Percentiles rank a stretch among this genome's conserved stretches.
phyloP scores from a whole-genome alignment of 768 basidiomycete genomes.

The Boletus pseudopeckii region DNA sequence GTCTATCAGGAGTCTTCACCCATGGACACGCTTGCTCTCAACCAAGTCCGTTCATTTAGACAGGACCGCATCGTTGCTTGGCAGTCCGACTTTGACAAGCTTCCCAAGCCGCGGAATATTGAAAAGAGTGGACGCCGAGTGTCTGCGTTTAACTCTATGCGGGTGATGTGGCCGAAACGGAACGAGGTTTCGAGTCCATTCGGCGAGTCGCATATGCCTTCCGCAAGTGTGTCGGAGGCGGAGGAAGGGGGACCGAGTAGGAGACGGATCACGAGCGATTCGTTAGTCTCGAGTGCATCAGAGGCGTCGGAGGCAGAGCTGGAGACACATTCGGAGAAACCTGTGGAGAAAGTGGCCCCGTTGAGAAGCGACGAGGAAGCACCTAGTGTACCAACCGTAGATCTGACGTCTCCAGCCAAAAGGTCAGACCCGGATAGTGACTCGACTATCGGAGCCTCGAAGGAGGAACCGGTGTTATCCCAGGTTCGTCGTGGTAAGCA shows the following conservation, averaged over 20 bases:
- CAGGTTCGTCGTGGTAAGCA: conserved; percentile 17
- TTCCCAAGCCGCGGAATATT: conserved; percentile 65
- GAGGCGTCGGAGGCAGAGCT: conserved; percentile 67
- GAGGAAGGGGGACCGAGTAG: conserved; percentile 54
- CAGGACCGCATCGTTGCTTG: conserved; percentile 97
- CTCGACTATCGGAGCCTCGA: conserved; percentile 71
- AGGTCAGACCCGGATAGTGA: conserved; percentile 76
- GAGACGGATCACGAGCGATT: conserved; percentile 50
- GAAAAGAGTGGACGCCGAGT: conserved; percentile 52
- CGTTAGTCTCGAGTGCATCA: conserved; percentile 65
- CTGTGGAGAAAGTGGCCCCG: conserved; percentile 15
- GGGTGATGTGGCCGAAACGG: conserved; percentile 67
- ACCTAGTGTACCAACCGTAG: conserved; percentile 4
- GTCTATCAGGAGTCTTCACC: conserved; percentile 79
- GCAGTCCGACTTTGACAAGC: conserved; percentile 88
- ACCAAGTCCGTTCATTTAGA: conserved; percentile 77
- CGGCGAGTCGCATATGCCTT: conserved; percentile 53
- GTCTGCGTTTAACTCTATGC: conserved; percentile 67
- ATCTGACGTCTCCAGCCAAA: conserved; percentile 13
- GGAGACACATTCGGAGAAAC: conserved; percentile 24
- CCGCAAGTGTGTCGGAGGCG: conserved; percentile 69
- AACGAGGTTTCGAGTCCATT: conserved; percentile 53
- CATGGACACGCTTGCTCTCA: conserved; percentile 84
- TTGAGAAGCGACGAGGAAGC: conserved; percentile 19
- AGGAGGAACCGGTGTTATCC: conserved; percentile 22